These are phyloP conservation scores for Deuterostichococcus epilithicus DNA, from an alignment of 139 green algal genomes.

Conservation along the genomic window DNA sequence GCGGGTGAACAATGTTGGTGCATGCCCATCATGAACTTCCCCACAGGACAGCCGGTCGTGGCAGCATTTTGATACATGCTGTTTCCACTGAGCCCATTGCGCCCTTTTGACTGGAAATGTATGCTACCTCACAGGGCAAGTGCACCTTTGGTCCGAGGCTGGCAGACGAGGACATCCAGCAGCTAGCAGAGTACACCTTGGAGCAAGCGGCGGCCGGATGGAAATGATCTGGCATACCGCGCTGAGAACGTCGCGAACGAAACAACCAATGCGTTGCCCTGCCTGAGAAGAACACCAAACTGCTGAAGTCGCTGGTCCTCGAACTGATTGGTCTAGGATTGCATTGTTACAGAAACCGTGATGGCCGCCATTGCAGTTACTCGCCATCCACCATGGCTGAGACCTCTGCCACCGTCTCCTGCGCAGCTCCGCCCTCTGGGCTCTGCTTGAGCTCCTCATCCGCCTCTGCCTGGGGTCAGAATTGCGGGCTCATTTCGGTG, in stretches of 20 bases:
- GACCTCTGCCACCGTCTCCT: background rate
- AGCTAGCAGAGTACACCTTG: slow-evolving; percentile 59
- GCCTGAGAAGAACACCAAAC: too few relatives aligned
- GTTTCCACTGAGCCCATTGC: too few relatives aligned
- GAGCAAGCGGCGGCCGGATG: slow-evolving; percentile 47
- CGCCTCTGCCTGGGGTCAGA: background rate
- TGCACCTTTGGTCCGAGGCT: slow-evolving; percentile 76
- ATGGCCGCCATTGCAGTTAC: background rate
- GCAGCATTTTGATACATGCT: background rate
- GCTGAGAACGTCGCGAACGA: too few relatives aligned
- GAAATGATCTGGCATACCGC: slow-evolving; percentile 19
- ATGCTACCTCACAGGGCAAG: slow-evolving; percentile 44
- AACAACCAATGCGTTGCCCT: too few relatives aligned
- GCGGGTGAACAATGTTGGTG: slow-evolving; percentile 38
- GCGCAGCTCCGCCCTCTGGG: background rate
- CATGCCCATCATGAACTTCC: background rate
- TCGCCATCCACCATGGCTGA: background rate
- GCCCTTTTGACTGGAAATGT: too few relatives aligned
- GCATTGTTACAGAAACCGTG: too few relatives aligned
- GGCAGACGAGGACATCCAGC: slow-evolving; percentile 58
- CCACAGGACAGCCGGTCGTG: background rate
- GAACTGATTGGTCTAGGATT: too few relatives aligned
- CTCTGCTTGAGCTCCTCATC: background rate
- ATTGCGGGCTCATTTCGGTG: background rate
- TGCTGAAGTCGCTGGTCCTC: too few relatives aligned